Conservation (phyloP, 2,329 filamentous ascomycete species). For the Falciphora oryzae region DNA sequence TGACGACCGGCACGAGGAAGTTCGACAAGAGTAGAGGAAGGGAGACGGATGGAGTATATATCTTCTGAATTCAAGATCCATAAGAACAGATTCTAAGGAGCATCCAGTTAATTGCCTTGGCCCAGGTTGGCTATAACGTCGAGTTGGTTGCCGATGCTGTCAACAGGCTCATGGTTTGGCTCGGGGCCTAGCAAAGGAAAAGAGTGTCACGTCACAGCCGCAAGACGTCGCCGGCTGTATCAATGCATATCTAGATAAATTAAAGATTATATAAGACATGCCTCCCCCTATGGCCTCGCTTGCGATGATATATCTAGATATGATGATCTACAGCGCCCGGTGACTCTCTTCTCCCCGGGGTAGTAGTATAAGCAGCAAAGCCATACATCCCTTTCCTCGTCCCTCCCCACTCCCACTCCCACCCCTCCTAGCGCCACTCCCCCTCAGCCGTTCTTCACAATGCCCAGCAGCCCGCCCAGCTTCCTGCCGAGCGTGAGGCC, state of each 20-base stretch:
- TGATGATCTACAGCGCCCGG: no score
- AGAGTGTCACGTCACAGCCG: no score
- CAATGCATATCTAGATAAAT: background rate
- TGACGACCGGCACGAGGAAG: no score
- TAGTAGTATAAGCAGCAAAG: background rate
- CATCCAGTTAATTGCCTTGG: background rate
- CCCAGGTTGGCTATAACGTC: background rate
- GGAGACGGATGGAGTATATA: background rate
- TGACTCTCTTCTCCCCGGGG: no score
- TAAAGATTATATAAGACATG: background rate
- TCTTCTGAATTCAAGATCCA: slow-evolving; percentile 1
- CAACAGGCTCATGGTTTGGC: background rate
- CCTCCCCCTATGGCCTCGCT: background rate
- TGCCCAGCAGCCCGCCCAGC: slow-evolving; percentile 13
- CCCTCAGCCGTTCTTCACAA: slow-evolving; percentile 13
- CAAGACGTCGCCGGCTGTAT: background rate
- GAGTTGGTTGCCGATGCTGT: no score
- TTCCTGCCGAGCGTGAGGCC: slow-evolving; percentile 26
- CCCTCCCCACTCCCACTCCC: no score
- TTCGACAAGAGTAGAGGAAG: no score
- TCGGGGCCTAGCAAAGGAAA: background rate
- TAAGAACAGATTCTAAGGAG: background rate
- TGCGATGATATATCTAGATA: background rate
- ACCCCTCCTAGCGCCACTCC: no score
- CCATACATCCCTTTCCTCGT: background rate